phyloP scores from a whole-genome alignment of 805 yeast genomes.

The Monosporozyma solicola region DNA sequence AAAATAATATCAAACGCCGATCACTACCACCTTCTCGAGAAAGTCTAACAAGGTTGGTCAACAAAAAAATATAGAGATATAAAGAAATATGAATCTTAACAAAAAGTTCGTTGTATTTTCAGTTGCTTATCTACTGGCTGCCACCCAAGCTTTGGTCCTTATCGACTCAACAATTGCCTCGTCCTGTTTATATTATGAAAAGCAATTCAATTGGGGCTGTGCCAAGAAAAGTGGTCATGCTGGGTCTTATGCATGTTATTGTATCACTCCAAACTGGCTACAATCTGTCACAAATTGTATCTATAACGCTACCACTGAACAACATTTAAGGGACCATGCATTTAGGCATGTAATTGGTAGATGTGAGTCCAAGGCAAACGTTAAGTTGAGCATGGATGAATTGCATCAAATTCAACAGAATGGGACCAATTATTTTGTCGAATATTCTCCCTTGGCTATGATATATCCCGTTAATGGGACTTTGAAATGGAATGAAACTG shows the following conservation, averaged over 20 bases:
- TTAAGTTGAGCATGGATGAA: conserved; percentile 10
- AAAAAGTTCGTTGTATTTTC: not conserved
- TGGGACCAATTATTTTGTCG: conserved; percentile 27
- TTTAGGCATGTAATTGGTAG: conserved; percentile 32
- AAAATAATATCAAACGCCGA: no score
- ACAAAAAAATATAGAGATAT: no score
- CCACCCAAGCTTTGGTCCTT: conserved; percentile 12
- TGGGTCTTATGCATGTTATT: conserved; percentile 33
- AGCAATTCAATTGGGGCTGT: conserved; percentile 38
- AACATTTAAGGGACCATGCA: conserved; percentile 31
- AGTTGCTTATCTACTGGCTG: not conserved
- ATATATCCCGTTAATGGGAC: conserved; percentile 25
- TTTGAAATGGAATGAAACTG: conserved; percentile 26
- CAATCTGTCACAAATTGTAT: conserved; percentile 38
- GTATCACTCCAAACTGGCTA: conserved; percentile 36
- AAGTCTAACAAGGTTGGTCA: no score
- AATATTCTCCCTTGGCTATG: conserved; percentile 14
- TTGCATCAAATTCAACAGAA: conserved; percentile 29
- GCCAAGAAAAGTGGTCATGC: conserved; percentile 28
- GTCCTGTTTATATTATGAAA: conserved; percentile 34
- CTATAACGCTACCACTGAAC: conserved; percentile 26
- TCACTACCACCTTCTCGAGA: no score
- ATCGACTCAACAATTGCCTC: conserved; percentile 33
- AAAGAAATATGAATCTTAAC: not conserved
- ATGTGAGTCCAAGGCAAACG: conserved; percentile 15